Conservation (phyloP, 176 grass and related monocot species). For the Paspalum notatum region DNA sequence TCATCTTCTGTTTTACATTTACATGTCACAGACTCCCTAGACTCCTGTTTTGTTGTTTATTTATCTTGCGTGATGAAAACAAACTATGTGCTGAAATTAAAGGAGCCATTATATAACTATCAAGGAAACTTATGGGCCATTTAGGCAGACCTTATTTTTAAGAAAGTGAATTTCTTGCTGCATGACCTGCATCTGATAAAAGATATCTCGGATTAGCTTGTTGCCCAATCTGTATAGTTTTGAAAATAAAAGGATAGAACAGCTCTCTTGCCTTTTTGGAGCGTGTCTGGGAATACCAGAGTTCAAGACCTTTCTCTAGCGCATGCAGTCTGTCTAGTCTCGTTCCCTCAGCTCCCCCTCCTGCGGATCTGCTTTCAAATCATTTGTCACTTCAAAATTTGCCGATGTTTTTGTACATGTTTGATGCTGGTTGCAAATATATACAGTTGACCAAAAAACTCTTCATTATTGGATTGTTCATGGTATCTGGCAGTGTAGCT, state of each 20-base stretch:
- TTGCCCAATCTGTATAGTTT: not conserved
- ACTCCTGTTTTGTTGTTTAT: not conserved
- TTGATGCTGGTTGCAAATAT: slow-evolving; percentile 2
- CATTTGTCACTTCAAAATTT: slow-evolving; percentile 11
- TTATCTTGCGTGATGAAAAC: not conserved
- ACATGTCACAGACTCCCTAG: not conserved
- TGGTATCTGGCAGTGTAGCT: not conserved
- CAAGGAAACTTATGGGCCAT: not conserved
- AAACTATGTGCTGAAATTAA: slow-evolving; percentile 11
- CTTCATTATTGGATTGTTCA: not conserved
- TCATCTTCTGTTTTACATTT: not conserved
- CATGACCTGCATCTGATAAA: slow-evolving; percentile 63
- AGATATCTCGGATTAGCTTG: not conserved
- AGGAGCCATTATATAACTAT: not conserved
- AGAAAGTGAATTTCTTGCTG: slow-evolving; percentile 62
- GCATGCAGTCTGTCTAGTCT: slow-evolving; percentile 48
- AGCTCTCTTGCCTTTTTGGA: slow-evolving; percentile 45
- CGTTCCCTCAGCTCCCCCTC: slow-evolving; percentile 34
- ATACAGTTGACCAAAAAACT: not conserved
- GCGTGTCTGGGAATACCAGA: slow-evolving; percentile 47
- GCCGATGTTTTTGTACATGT: not conserved
- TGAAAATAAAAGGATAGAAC: not conserved
- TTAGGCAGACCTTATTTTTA: slow-evolving; percentile 55
- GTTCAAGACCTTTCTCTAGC: slow-evolving; percentile 49
- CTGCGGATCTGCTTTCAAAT: slow-evolving; percentile 42